These are phyloP conservation scores for Flaveria brownii DNA, from an alignment of 129 eudicot species.

Conservation along the genomic window DNA sequence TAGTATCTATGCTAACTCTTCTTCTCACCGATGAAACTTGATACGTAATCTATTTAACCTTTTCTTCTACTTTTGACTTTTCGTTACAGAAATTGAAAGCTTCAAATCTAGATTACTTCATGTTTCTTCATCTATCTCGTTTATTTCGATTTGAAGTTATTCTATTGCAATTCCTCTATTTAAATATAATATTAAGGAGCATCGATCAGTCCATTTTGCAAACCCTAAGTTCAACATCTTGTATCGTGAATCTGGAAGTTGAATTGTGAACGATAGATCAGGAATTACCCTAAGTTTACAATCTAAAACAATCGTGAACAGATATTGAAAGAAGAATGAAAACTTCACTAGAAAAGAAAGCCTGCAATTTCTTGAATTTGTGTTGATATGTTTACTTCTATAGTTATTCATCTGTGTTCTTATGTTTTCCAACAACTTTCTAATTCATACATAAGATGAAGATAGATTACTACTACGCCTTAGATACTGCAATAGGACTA, in stretches of 20 bases:
- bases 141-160: not conserved
- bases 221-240: not conserved
- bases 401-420: slow-evolving; percentile 26
- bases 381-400: slow-evolving; percentile 19
- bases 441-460: slow-evolving; percentile 7
- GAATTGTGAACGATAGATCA: not conserved
- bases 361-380: slow-evolving; percentile 11
- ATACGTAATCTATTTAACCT: not conserved
- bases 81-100: not conserved
- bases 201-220: not conserved
- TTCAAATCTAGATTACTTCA: not conserved
- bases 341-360: not conserved
- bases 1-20: not conserved
- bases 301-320: not conserved
- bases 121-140: no score
- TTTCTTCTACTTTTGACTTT: not conserved
- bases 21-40: not conserved
- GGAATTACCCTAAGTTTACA: not conserved
- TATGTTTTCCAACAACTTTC: slow-evolving; percentile 24
- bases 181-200: not conserved
- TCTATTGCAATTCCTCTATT: not conserved
- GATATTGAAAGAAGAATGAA: not conserved
- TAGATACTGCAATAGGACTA: slow-evolving; percentile 72
- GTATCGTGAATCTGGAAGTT: not conserved
- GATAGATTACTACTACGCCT: slow-evolving; percentile 37